Base-by-base conservation (phyloP, 192 early-diverging fungal species). In the Entrophospora sp. region DNA sequence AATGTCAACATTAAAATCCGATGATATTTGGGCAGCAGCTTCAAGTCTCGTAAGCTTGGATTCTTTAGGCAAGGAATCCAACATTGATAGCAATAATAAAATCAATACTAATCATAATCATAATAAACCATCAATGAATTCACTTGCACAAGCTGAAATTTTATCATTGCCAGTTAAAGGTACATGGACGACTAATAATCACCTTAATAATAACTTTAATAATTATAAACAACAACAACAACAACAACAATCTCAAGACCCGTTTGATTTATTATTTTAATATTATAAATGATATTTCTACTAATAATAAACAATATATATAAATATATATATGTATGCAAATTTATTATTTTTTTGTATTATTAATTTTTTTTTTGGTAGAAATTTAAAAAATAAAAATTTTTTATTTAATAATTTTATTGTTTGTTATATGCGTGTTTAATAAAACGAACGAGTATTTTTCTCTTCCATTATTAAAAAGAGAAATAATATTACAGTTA, bases 11-110 rank as follows among this genome's bases (percentile, higher is more conserved):
- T 40, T 58, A 2, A 77, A 74, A 60, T 75, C 78, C 12, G 72
- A 79, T 57, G 85, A 87, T 69, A 88, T 87, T 45, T 90, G 88
- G 87, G 83, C 82, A 2, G 76, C 81, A 66, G 83, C 80, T 35
- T 86, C 85, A 16, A 75, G 70, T 59, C 69, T 91, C 46, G 79
- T 91, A 13, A 85, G 83, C 1, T 71, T 91, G 37, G 89, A 89
- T 69, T 87, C 87, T 30, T 73, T 91, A 5, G 84, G 83, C 20
- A 83, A 79, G 40, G 69, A 81, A 12, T 20, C 67, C 1, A 40
- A 13, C 12, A 49, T 10, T 22, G 40, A n/a, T 7, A 36, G 37
- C 27, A 79, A 80, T 63, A 61, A 71, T 20, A 67, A 73, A n/a
- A n/a, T n/a, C n/a, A 40, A 13, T 14, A 49, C 22, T 22, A 53